Base-by-base conservation (phyloP, 352 stramenopile species). In the Blastocystis sp. region DNA sequence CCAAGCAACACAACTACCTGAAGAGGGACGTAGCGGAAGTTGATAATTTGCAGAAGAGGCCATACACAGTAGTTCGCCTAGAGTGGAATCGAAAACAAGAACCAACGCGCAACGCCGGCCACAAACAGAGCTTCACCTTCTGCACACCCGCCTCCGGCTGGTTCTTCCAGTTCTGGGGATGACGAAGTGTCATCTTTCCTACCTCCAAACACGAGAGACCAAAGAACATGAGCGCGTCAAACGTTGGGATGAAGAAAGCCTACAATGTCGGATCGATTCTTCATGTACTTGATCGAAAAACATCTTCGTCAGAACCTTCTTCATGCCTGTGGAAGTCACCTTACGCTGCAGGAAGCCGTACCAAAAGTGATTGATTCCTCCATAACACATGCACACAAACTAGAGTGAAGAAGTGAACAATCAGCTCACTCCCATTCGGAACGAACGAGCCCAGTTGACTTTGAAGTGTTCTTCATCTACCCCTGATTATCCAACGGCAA, bases 31-130 rank as follows among this genome's bases (percentile, higher is more conserved):
- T 56, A 85, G 4, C 24, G 24, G 51, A 85, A 85, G 34, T 85
- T 85, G 49, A 85, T 85, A 75, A 85, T 76, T 29, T 85, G 75
- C 2, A 85, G 53, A 32, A 85, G 24, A 14, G 75, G 75, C 75
- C 75, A 85, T 6, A 85, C 75, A 57, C 57, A 76, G 18, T 85
- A 85, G 29, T 85, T 85, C 27, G 54, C 75, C 63, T 81, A 44
- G 32, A n/a, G 21, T 11, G 48, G 4, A 44, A n/a, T 42, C 9
- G 2, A 8, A 0, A 44, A 21, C 11, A 61, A 64, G 11, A 8
- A 0, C n/a, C 21, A 63, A 65, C 69, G 8, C 54, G 36, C 1
- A 85, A 42, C 36, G 75, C 24, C 9, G 54, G 32, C 75, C 75
- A 85, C 6, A 85, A 18, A 44, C 75, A 85, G 4, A 61, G n/a